Conservation (phyloP, 108 stramenopile genomes). For the Conticribra guillardii region DNA sequence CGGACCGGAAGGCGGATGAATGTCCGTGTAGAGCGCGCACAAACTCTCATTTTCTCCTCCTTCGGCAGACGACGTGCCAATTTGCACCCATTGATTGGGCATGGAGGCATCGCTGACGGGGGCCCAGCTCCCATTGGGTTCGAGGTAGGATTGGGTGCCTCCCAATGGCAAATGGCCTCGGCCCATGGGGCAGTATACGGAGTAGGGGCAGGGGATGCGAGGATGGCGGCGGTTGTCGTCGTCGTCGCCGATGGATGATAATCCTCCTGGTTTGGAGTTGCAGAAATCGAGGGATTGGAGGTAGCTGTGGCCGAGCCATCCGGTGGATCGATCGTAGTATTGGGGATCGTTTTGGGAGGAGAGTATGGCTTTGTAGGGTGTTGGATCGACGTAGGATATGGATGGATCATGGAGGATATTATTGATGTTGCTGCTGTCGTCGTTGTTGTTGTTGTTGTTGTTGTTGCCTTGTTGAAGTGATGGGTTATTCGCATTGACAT, state of each 20-base stretch:
- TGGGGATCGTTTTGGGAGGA: not conserved
- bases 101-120: slow-evolving; percentile 8
- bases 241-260: no score
- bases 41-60: not conserved
- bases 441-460: no score
- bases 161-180: not conserved
- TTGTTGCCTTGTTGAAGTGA: no score
- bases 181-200: slow-evolving; percentile 6
- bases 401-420: slow-evolving; percentile 10
- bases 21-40: slow-evolving; percentile 7
- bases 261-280: not conserved
- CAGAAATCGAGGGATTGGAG: slow-evolving; percentile 13
- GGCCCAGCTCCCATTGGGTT: slow-evolving; percentile 5
- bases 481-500: no score
- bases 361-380: not conserved
- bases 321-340: slow-evolving; percentile 8
- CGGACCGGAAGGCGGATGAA: not conserved
- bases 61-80: not conserved
- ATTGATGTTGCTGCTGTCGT: not conserved
- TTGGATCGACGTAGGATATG: no score
- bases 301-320: slow-evolving; percentile 19
- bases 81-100: slow-evolving; percentile 25
- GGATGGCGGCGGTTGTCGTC: no score
- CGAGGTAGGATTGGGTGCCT: not conserved
- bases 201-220: slow-evolving; percentile 8